Evolutionary conservation across 2,329 filamentous ascomycete genomes (phyloP).

Genomic region (Nemania serpens): DNA sequence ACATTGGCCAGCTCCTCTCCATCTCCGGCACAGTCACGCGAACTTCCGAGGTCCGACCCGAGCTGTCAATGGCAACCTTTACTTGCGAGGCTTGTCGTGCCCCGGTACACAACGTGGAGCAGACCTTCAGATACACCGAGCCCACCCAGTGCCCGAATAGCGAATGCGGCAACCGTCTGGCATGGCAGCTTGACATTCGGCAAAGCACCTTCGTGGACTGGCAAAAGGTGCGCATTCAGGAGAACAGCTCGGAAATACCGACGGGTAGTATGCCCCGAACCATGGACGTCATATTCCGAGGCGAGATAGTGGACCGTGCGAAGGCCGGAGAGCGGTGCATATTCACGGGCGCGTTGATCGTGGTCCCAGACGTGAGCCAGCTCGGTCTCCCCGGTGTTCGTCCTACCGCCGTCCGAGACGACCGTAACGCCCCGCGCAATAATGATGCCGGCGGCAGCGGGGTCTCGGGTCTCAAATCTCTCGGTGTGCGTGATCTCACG

Average conservation of each 20-base stretch:
- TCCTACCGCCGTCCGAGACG: conserved; percentile 83
- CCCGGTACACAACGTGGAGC: conserved; percentile 87
- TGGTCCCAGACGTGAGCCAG: conserved; percentile 96
- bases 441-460: conserved; percentile 83
- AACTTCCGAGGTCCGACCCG: conserved; percentile 94
- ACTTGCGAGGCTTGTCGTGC: conserved; percentile 86
- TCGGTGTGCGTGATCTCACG: conserved; percentile 93
- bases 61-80: conserved; percentile 90
- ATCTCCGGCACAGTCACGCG: conserved; percentile 96
- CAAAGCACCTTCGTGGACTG: conserved; percentile 98
- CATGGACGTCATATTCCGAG: conserved; percentile 94
- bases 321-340: conserved; percentile 99
- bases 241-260: conserved; percentile 97
- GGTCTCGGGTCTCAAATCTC: conserved; percentile 84
- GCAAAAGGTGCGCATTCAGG: conserved; percentile 98
- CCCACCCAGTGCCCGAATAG: conserved; percentile 92
- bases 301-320: conserved; percentile 95
- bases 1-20: conserved; percentile 91
- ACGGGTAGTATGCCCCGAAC: conserved; percentile 98
- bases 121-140: conserved; percentile 97
- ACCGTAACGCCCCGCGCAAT: conserved; percentile 71
- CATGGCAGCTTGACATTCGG: conserved; percentile 96
- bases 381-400: conserved; percentile 85
- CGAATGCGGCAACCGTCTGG: conserved; percentile 83
- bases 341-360: conserved; percentile 94